phyloP scores from a whole-genome alignment of 441 rosid species.

The Bocquillonia castaneifolia region DNA sequence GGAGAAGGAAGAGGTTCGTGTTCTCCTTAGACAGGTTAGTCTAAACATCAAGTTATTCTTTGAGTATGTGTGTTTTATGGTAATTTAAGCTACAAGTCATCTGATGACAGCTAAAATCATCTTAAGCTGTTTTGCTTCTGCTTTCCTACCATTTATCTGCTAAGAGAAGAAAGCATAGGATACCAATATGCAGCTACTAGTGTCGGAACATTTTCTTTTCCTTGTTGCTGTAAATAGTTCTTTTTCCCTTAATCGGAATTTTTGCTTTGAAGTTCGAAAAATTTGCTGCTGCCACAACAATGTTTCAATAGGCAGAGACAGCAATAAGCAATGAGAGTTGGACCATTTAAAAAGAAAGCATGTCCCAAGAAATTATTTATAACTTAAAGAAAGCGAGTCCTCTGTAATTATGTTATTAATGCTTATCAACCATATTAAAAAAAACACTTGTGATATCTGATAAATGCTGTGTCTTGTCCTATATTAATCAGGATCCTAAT shows the following conservation, averaged over 20 bases:
- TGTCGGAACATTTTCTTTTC: neutral
- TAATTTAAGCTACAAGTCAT: neutral
- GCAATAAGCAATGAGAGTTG: neutral
- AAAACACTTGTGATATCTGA: constrained; percentile 14
- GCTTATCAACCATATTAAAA: no score
- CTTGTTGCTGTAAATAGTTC: neutral
- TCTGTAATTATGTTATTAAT: no score
- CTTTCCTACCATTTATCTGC: neutral
- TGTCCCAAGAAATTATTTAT: neutral
- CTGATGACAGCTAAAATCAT: neutral
- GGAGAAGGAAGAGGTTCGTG: constrained; percentile 95
- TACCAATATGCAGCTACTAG: neutral
- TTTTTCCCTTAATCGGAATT: neutral
- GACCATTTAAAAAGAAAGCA: neutral
- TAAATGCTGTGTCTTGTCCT: constrained; percentile 8
- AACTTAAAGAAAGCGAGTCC: no score
- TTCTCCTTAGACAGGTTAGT: constrained; percentile 80
- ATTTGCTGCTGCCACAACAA: neutral
- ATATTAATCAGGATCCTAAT: constrained; percentile 64
- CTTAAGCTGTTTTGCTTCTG: neutral
- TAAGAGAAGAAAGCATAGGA: neutral
- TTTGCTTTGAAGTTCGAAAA: neutral
- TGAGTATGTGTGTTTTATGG: neutral
- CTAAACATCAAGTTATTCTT: constrained; percentile 12
- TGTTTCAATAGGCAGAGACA: neutral